phyloP scores from a whole-genome alignment of 306 rosid genomes.

The Vicia faba region DNA sequence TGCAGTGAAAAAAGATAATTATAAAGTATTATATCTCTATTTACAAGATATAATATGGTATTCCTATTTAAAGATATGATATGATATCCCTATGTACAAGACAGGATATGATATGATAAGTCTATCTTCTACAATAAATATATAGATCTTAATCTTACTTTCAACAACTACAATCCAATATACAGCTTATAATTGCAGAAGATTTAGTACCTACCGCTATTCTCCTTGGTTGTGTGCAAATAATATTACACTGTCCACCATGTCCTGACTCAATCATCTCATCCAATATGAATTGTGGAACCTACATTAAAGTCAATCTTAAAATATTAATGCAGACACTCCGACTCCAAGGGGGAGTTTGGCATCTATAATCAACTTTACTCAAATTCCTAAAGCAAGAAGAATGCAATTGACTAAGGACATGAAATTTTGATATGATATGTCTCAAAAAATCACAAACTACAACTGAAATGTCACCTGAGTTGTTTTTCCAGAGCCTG shows the following conservation, averaged over 20 bases:
- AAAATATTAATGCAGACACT: slow-evolving; percentile 4
- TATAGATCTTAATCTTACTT: slow-evolving; percentile 2
- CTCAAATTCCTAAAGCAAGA: slow-evolving; percentile 23
- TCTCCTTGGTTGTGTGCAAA: slow-evolving; percentile 98
- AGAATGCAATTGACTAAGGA: slow-evolving; percentile 11
- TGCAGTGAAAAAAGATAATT: not conserved
- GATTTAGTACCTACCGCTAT: slow-evolving; percentile 73
- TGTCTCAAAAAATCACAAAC: slow-evolving; percentile 20
- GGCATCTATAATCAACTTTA: slow-evolving; percentile 24
- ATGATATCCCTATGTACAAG: too few species aligned
- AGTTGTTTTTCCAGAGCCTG: slow-evolving; percentile 99
- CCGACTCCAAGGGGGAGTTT: slow-evolving; percentile 15
- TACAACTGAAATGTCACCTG: slow-evolving; percentile 59
- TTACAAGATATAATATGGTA: too few species aligned
- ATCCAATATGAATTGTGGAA: slow-evolving; percentile 95
- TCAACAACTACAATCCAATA: slow-evolving; percentile 3
- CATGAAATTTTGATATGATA: not conserved
- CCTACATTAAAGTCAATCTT: slow-evolving; percentile 53
- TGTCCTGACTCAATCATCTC: slow-evolving; percentile 77
- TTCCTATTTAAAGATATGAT: too few species aligned
- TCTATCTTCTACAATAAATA: not conserved
- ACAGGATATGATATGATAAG: not conserved
- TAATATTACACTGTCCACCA: slow-evolving; percentile 80
- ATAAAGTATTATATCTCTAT: too few species aligned
- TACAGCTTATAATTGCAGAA: slow-evolving; percentile 28